Percentiles rank a stretch among this genome's conserved stretches.
Evolutionary conservation across 176 grass and related monocot genomes (phyloP).

Genomic region (Elaeis guineensis): DNA sequence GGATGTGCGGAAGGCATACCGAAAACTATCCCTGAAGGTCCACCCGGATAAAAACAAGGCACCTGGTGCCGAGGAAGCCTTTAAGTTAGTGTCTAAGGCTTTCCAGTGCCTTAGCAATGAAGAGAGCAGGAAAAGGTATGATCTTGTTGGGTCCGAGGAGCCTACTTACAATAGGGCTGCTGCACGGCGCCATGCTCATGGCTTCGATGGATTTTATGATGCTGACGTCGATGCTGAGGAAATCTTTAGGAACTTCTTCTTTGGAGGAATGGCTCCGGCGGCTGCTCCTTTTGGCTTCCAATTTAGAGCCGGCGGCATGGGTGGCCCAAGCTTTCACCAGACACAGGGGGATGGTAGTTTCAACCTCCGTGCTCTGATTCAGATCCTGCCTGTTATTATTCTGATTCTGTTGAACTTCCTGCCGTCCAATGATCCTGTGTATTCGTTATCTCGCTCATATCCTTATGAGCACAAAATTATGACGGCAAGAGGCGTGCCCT

Average conservation of each 20-base stretch:
- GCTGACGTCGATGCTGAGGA: slow-evolving; percentile 87
- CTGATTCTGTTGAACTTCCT: slow-evolving; percentile 73
- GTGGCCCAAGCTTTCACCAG: slow-evolving; percentile 13
- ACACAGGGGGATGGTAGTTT: slow-evolving; percentile 30
- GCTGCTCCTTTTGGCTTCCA: slow-evolving; percentile 58
- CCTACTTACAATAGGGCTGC: slow-evolving; percentile 32
- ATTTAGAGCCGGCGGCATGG: slow-evolving; percentile 50
- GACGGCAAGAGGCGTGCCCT: slow-evolving; percentile 49
- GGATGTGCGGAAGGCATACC: slow-evolving; percentile 91
- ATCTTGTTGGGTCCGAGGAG: slow-evolving; percentile 74
- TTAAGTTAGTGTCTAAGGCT: slow-evolving; percentile 90
- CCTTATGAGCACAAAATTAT: slow-evolving; percentile 66
- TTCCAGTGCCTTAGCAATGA: slow-evolving; percentile 88
- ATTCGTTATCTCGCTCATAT: slow-evolving; percentile 43
- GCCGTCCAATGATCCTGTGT: slow-evolving; percentile 73
- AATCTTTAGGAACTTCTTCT: slow-evolving; percentile 98
- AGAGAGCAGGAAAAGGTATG: slow-evolving; percentile 64
- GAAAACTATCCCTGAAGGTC: slow-evolving; percentile 94
- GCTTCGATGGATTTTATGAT: slow-evolving; percentile 47
- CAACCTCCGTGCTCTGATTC: slow-evolving; percentile 59
- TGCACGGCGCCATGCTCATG: slow-evolving; percentile 22
- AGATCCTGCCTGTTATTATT: slow-evolving; percentile 69
- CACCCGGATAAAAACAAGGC: slow-evolving; percentile 97
- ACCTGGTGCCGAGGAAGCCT: slow-evolving; percentile 79
- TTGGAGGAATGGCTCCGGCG: slow-evolving; percentile 67